phyloP scores from a whole-genome alignment of 306 rosid species.

The Oemleria cerasiformis region DNA sequence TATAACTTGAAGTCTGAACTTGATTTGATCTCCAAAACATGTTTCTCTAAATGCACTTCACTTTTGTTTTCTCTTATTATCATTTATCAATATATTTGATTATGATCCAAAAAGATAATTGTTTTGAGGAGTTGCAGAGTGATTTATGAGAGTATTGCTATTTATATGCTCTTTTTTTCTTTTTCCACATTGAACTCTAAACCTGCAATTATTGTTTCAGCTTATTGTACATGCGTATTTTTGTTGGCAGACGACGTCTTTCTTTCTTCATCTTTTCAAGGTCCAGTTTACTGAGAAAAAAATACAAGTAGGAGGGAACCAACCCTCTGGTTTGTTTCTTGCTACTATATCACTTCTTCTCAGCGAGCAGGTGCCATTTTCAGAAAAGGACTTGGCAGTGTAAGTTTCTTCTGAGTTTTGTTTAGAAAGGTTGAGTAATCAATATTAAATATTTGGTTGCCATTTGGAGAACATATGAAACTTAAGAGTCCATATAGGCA shows the following conservation, averaged over 20 bases:
- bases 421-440: conserved; percentile 14
- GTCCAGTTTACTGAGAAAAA: conserved; percentile 72
- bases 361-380: conserved; percentile 80
- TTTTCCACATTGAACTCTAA: conserved; percentile 16
- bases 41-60: neutral
- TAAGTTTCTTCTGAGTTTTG: conserved; percentile 46
- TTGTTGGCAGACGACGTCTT: conserved; percentile 76
- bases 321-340: conserved; percentile 76
- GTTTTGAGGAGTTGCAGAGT: neutral
- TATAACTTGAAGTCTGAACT: neutral
- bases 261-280: conserved; percentile 88
- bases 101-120: neutral
- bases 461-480: neutral
- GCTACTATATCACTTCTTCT: conserved; percentile 73
- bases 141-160: conserved; percentile 9
- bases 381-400: conserved; percentile 60
- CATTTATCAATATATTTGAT: neutral
- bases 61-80: neutral
- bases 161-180: neutral
- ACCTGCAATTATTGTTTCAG: conserved; percentile 1
- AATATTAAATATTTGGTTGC: neutral
- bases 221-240: conserved; percentile 28
- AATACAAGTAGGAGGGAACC: conserved; percentile 83
- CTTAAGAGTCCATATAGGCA: neutral
- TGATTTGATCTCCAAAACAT: conserved; percentile 1